A percentile compares a stretch with the other conserved stretches of the same genome.
Evolutionary conservation across 345 rosid species (phyloP).

Genomic region (Carallia brachiata): DNA sequence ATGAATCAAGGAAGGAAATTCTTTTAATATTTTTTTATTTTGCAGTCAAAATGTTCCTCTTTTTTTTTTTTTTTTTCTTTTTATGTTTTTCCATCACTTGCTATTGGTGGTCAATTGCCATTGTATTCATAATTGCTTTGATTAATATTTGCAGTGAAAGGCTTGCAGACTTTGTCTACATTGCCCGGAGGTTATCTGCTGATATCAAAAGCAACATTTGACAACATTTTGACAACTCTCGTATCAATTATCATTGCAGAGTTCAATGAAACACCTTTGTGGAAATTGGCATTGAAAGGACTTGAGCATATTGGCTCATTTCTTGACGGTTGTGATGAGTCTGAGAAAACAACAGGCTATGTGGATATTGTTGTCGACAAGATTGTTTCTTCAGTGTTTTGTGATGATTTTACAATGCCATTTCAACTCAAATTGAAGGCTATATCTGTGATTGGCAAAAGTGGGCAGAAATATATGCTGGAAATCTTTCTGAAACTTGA

Average conservation of each 20-base stretch:
- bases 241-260: slow-evolving; percentile 48
- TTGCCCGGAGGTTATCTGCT: slow-evolving; percentile 49
- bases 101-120: neutral
- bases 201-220: slow-evolving; percentile 53
- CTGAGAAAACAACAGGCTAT: slow-evolving; percentile 56
- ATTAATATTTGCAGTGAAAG: slow-evolving; percentile 64
- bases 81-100: neutral
- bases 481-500: slow-evolving; percentile 59
- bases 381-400: slow-evolving; percentile 45
- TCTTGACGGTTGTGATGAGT: slow-evolving; percentile 46
- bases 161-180: slow-evolving; percentile 69
- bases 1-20: no score
- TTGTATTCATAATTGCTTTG: slow-evolving; percentile 1
- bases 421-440: slow-evolving; percentile 58
- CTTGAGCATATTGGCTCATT: slow-evolving; percentile 65
- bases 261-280: slow-evolving; percentile 39
- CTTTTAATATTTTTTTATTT: no score
- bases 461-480: slow-evolving; percentile 52
- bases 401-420: slow-evolving; percentile 49
- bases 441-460: slow-evolving; percentile 55
- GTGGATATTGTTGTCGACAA: slow-evolving; percentile 55
- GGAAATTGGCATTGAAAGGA: slow-evolving; percentile 75
- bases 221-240: slow-evolving; percentile 55
- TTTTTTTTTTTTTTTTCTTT: slow-evolving; percentile 4
- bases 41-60: no score